Conservation (phyloP, 202 grass and related monocot species). For the Setaria italica region DNA sequence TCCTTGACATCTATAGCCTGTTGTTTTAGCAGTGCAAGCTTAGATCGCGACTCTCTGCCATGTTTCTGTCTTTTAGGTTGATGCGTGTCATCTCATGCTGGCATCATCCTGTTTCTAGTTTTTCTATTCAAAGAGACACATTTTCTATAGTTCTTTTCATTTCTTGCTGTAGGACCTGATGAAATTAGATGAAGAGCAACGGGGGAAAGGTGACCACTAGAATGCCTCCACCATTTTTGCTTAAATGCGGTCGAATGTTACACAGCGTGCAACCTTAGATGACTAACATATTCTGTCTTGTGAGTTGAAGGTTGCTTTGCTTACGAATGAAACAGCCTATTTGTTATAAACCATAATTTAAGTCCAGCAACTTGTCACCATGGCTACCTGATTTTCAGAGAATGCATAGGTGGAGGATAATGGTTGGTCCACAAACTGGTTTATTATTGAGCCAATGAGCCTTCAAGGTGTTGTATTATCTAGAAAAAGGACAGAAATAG, state of each 20-base stretch:
- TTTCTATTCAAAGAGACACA: constrained; percentile 19
- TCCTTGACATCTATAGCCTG: neutral
- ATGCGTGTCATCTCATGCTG: neutral
- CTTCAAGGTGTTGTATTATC: neutral
- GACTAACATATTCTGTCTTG: neutral
- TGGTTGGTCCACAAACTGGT: neutral
- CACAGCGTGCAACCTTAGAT: constrained; percentile 10
- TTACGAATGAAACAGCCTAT: neutral
- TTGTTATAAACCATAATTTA: neutral
- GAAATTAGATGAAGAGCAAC: constrained; percentile 79
- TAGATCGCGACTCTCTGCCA: neutral
- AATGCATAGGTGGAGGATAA: neutral
- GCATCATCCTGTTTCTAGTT: constrained; percentile 40
- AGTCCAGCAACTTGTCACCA: neutral
- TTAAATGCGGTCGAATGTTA: constrained; percentile 26
- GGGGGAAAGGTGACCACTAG: constrained; percentile 56
- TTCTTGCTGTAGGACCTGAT: constrained; percentile 59
- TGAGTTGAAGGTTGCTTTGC: constrained; percentile 11
- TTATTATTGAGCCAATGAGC: neutral
- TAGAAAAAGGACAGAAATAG: neutral
- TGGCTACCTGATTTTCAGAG: neutral
- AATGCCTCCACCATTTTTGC: constrained; percentile 41
- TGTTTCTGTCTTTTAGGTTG: constrained; percentile 12
- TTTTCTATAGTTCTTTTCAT: constrained; percentile 49
- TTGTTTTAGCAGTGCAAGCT: neutral